Evolutionary conservation across 2,329 filamentous ascomycete genomes (phyloP), one percentile per base, ranked within the genome.

Genomic region (Fusarium heterosporum): DNA sequence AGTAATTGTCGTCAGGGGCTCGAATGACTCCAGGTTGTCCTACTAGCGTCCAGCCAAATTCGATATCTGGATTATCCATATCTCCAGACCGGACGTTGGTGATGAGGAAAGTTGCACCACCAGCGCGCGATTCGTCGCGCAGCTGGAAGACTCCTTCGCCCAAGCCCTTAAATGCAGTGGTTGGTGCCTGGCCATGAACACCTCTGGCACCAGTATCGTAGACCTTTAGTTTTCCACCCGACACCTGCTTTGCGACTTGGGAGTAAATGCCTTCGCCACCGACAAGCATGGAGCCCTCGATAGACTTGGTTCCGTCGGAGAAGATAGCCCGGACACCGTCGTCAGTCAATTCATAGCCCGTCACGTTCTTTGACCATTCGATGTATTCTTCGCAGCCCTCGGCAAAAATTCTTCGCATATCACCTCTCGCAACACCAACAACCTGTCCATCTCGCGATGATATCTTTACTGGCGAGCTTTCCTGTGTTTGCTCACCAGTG

Each of bases 11-110:
- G 66, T 88, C 88, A 0, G 87, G 87, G 0, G 85, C 78, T 1
- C 76, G 74, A 61, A 90, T 85, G 1, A 85, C 82, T 4, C 87
- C 87, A 0, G 87, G 87, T 17, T 82, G 76, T 7, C 81, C 87
- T 6, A 77, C 80, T 83, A 90, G 83, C 0, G 88, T 90, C 88
- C 88, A 90, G 3, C 88, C 88, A 61, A 90, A 88, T 22, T 84
- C 56, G 3, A 87, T 55, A 39, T 82, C 73, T 0, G 85, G 83
- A 61, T 90, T 81, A 66, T 90, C 79, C 83, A 85, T 85, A 41
- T 89, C 87, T 8, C 79, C 80, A 0, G 87, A 73, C 3, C 88
- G 83, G 1, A 90, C 85, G 51, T 91, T 90, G 3, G 88, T 90
- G 46, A 90, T 90, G 59, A 86, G 69, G 55, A 83, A 85, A 3